phyloP scores from a whole-genome alignment of 179 eudicot species.

The Drosera spatulata region DNA sequence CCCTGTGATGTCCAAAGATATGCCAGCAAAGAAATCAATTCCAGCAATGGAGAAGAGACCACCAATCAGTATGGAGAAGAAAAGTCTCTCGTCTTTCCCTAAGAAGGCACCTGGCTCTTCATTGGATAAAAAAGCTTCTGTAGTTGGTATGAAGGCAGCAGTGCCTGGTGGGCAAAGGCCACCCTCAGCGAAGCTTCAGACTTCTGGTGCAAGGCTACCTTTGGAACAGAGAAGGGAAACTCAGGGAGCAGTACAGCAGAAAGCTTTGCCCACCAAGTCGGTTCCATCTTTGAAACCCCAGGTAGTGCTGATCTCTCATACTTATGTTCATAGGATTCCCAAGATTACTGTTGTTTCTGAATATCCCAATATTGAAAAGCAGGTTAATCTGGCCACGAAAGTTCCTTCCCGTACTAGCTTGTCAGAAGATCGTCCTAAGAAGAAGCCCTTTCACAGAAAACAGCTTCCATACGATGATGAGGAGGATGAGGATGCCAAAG shows the following conservation, averaged over 20 bases:
- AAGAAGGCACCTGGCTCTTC: slow-evolving; percentile 1
- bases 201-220: slow-evolving; percentile 19
- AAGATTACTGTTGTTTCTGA: background rate
- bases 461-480: slow-evolving; percentile 24
- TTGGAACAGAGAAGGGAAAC: slow-evolving; percentile 21
- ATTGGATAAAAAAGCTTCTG: slow-evolving; percentile 1
- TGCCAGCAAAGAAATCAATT: slow-evolving; percentile 23
- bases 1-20: slow-evolving; percentile 23
- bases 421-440: slow-evolving; percentile 30
- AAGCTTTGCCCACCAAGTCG: slow-evolving; percentile 17
- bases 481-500: slow-evolving; percentile 15
- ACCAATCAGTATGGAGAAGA: slow-evolving; percentile 7
- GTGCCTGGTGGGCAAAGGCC: slow-evolving; percentile 26
- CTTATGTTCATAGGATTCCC: too few species aligned
- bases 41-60: slow-evolving; percentile 26
- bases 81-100: slow-evolving; percentile 8
- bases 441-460: slow-evolving; percentile 25
- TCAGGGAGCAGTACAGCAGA: slow-evolving; percentile 31
- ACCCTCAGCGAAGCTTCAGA: slow-evolving; percentile 20
- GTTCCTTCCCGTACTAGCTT: slow-evolving; percentile 20
- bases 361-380: slow-evolving; percentile 24
- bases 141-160: slow-evolving; percentile 21
- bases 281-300: slow-evolving; percentile 30
- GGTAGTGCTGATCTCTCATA: slow-evolving; percentile 17
- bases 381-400: slow-evolving; percentile 37